phyloP scores from a whole-genome alignment of 352 stramenopile genomes.

The Phytophthora capsici region DNA sequence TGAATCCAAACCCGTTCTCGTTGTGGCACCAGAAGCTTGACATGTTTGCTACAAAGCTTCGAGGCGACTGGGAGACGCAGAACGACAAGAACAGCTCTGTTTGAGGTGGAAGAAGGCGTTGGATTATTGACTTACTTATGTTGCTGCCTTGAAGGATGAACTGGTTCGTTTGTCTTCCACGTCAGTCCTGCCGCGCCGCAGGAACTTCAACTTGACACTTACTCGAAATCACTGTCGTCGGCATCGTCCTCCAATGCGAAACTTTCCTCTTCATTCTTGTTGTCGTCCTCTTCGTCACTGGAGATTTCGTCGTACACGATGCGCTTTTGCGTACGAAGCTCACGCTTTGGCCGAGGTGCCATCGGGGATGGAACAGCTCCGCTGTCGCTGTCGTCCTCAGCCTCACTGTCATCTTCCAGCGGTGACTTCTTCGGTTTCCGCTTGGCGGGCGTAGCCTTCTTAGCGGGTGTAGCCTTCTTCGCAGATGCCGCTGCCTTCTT shows the following conservation, averaged over 20 bases:
- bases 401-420: slow-evolving; percentile 36
- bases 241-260: slow-evolving; percentile 61
- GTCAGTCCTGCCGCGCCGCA: slow-evolving; percentile 19
- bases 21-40: slow-evolving; percentile 66
- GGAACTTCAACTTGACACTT: slow-evolving; percentile 24
- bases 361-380: slow-evolving; percentile 23
- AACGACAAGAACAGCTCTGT: slow-evolving; percentile 4
- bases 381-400: slow-evolving; percentile 37
- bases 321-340: slow-evolving; percentile 42
- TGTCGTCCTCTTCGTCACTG: slow-evolving; percentile 61
- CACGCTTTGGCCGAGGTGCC: slow-evolving; percentile 40
- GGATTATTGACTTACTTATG: slow-evolving; percentile 17
- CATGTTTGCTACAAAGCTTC: slow-evolving; percentile 42
- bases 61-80: slow-evolving; percentile 5
- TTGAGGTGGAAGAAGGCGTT: slow-evolving; percentile 14
- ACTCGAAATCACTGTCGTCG: slow-evolving; percentile 70
- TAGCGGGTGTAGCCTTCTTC: slow-evolving; percentile 32
- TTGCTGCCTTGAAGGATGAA: slow-evolving; percentile 7
- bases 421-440: slow-evolving; percentile 33
- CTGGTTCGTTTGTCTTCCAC: slow-evolving; percentile 6
- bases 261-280: slow-evolving; percentile 46
- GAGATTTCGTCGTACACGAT: slow-evolving; percentile 64
- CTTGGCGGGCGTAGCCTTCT: slow-evolving; percentile 30
- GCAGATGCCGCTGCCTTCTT: slow-evolving; percentile 35
- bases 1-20: slow-evolving; percentile 56